These are phyloP conservation scores for Botrytis tulipae DNA, from an alignment of 2,329 filamentous ascomycete genomes.

Conservation along the genomic window DNA sequence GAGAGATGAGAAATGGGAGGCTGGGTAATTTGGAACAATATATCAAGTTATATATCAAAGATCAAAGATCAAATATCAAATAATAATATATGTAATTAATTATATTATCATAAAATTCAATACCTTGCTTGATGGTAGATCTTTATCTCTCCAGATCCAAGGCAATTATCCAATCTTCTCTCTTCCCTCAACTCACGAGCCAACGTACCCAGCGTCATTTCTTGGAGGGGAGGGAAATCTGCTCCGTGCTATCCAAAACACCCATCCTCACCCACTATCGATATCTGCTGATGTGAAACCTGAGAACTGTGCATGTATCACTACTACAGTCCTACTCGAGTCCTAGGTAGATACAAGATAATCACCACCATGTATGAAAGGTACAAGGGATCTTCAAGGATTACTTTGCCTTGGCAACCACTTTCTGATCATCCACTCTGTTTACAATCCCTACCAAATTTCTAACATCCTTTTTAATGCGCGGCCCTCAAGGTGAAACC, in stretches of 20 bases:
- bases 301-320: background rate
- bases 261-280: background rate
- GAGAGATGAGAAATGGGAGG: background rate
- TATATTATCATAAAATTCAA: background rate
- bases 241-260: background rate
- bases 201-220: background rate
- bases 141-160: background rate
- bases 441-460: slow-evolving; percentile 6
- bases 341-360: background rate
- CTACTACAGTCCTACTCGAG: background rate
- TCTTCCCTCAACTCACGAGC: background rate
- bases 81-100: background rate
- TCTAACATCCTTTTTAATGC: slow-evolving; percentile 12
- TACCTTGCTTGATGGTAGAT: background rate
- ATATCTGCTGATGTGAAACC: background rate
- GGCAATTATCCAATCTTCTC: background rate
- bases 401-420: slow-evolving; percentile 9
- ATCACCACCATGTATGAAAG: background rate
- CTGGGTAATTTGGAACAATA: background rate
- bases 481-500: slow-evolving; percentile 12
- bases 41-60: background rate
- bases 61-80: no score
- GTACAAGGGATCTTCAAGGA: background rate
- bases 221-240: background rate
- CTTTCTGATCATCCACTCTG: background rate